These are phyloP conservation scores for Coleophoma eucalyptorum DNA, from an alignment of 2,329 filamentous ascomycete species.

Conservation along the genomic window DNA sequence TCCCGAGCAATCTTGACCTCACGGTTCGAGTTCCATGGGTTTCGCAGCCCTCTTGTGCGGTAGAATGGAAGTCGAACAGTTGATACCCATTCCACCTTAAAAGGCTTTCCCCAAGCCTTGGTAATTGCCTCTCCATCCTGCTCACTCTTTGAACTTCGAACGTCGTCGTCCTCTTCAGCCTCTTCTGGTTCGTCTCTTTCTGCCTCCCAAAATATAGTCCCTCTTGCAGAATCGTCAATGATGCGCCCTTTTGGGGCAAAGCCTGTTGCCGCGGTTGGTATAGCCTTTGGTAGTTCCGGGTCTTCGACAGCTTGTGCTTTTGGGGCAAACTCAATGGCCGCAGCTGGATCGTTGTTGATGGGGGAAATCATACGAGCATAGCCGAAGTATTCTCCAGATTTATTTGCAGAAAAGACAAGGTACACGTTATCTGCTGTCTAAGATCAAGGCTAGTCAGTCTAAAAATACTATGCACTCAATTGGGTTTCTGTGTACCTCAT, in stretches of 20 bases:
- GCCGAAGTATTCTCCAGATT: slow-evolving; percentile 94
- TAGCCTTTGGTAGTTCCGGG: slow-evolving; percentile 72
- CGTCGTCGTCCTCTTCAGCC: slow-evolving; percentile 40
- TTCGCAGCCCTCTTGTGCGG: slow-evolving; percentile 78
- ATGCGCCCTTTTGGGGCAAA: slow-evolving; percentile 79
- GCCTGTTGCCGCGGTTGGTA: slow-evolving; percentile 73
- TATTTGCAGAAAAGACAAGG: slow-evolving; percentile 93
- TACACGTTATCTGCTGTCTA: slow-evolving; percentile 82
- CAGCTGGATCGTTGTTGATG: slow-evolving; percentile 73
- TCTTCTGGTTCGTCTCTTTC: slow-evolving; percentile 53
- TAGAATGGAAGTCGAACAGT: slow-evolving; percentile 84
- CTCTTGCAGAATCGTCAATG: slow-evolving; percentile 88
- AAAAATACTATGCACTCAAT: background rate
- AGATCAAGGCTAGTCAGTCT: slow-evolving; percentile 8
- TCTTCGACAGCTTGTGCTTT: slow-evolving; percentile 55
- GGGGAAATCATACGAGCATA: slow-evolving; percentile 87
- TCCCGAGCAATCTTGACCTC: slow-evolving; percentile 96
- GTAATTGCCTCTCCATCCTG: slow-evolving; percentile 30
- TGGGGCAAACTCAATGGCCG: slow-evolving; percentile 66
- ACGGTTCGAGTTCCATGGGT: slow-evolving; percentile 91
- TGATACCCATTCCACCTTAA: slow-evolving; percentile 86
- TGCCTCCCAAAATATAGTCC: slow-evolving; percentile 95
- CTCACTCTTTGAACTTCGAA: slow-evolving; percentile 32
- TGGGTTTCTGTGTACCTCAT: slow-evolving; percentile 52
- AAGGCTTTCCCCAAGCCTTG: slow-evolving; percentile 80